These are phyloP conservation scores for Coffea eugenioides DNA, from an alignment of 257 asterid genomes.

Conservation along the genomic window DNA sequence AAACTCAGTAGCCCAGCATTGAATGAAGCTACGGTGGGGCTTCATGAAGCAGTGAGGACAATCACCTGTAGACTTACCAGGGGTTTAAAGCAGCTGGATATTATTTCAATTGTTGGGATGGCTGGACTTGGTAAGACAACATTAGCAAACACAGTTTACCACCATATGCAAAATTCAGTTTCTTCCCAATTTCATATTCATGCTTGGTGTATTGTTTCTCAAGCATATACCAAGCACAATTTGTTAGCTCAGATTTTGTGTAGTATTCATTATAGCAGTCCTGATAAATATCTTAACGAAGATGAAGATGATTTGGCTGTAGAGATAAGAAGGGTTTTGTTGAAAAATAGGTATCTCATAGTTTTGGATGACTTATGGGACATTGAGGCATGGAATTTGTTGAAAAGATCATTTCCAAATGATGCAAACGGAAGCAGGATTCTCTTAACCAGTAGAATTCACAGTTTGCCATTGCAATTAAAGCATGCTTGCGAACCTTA, in stretches of 20 bases:
- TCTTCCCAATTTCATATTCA: neutral
- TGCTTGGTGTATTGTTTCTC: too few relatives aligned
- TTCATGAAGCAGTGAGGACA: neutral
- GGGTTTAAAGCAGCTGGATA: neutral
- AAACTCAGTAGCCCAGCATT: neutral
- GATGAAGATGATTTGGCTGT: neutral
- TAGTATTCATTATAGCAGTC: too few relatives aligned
- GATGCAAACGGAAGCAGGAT: constrained; percentile 3
- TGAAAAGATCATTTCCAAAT: constrained; percentile 6
- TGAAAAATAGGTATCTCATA: too few relatives aligned
- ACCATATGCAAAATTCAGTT: too few relatives aligned
- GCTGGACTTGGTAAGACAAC: too few relatives aligned
- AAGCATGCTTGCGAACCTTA: too few relatives aligned
- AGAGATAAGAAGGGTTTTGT: neutral
- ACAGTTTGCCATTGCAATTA: too few relatives aligned
- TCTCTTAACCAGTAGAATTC: too few relatives aligned
- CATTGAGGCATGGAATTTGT: constrained; percentile 7
- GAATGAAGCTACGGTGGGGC: constrained; percentile 15
- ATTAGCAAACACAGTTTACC: neutral
- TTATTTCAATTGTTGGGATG: too few relatives aligned
- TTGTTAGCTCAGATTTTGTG: constrained; percentile 1
- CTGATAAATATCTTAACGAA: too few relatives aligned
- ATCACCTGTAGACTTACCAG: neutral
- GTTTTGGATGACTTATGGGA: constrained; percentile 13
- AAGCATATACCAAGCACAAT: neutral